Evolutionary conservation across 1,284 basidiomycete genomes (phyloP).

Genomic region (Tylopilus sp.): DNA sequence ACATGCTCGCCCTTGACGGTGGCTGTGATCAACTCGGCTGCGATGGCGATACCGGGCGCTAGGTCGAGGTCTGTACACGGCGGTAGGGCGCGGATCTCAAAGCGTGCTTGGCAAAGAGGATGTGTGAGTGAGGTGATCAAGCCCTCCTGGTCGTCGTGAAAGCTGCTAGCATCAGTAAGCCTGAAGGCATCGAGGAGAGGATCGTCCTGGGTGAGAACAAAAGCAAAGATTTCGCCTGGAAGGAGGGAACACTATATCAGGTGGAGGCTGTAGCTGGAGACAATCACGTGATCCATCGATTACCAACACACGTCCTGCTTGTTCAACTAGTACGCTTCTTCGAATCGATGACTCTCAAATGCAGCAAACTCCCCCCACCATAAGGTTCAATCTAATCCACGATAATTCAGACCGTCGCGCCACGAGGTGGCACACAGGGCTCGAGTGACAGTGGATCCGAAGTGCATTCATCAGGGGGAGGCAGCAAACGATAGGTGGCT

Average conservation of each 20-base stretch:
- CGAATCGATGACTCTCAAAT: no score
- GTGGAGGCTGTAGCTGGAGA: no score
- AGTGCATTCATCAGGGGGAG: no score
- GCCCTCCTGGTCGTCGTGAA: background rate
- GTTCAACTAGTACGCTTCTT: no score
- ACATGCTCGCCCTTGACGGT: slow-evolving; percentile 2
- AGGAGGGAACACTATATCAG: slow-evolving; percentile 47
- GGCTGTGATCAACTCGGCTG: background rate
- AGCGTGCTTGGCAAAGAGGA: slow-evolving; percentile 28
- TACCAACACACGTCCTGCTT: no score
- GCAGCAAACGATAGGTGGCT: no score
- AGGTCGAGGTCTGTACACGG: slow-evolving; percentile 9
- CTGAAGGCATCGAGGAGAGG: slow-evolving; percentile 27
- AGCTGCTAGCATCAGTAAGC: background rate
- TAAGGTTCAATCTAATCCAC: no score
- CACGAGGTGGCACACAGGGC: no score
- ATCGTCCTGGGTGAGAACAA: slow-evolving; percentile 36
- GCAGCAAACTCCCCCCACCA: no score
- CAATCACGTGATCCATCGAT: no score
- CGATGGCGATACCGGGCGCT: background rate
- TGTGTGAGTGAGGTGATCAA: background rate
- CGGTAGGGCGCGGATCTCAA: slow-evolving; percentile 41
- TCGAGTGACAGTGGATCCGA: no score
- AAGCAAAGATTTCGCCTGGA: slow-evolving; percentile 49
- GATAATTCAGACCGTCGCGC: no score